Percentiles rank a stretch among this genome's conserved stretches.
Evolutionary conservation across 2,329 filamentous ascomycete species (phyloP).

Genomic region (Fusarium decemcellulare): DNA sequence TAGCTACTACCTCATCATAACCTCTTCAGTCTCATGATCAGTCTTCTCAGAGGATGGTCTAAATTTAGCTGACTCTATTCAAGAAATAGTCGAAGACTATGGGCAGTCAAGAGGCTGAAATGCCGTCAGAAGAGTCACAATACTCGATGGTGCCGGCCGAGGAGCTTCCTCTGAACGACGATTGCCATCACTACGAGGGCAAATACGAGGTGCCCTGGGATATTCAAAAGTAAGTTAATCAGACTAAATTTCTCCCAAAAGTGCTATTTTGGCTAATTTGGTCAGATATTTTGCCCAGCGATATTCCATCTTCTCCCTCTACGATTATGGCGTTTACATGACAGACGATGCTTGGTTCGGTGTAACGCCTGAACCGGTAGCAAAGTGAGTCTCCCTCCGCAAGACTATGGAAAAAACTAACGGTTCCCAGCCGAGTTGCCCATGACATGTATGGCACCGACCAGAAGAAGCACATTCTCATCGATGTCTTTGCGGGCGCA

Average conservation of each 20-base stretch:
- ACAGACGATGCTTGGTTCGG: conserved; percentile 98
- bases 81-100: conserved; percentile 12
- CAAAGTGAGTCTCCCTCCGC: conserved; percentile 70
- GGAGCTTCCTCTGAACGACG: conserved; percentile 68
- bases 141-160: conserved; percentile 59
- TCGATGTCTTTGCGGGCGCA: conserved; percentile 92
- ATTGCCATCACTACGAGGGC: conserved; percentile 82
- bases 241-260: neutral
- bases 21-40: neutral
- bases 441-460: conserved; percentile 74
- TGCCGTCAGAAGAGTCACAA: conserved; percentile 23
- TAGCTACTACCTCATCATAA: conserved; percentile 8
- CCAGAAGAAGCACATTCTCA: conserved; percentile 73
- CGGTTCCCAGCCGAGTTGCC: conserved; percentile 76
- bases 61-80: neutral
- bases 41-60: conserved; percentile 4
- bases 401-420: neutral
- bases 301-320: conserved; percentile 87
- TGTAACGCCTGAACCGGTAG: conserved; percentile 93
- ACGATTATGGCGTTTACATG: conserved; percentile 90
- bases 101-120: conserved; percentile 26
- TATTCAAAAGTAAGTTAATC: conserved; percentile 79
- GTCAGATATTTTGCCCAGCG: conserved; percentile 91
- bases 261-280: neutral
- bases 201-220: conserved; percentile 83